Conservation (phyloP, 2,329 filamentous ascomycete genomes). For the Talaromyces sp. region DNA sequence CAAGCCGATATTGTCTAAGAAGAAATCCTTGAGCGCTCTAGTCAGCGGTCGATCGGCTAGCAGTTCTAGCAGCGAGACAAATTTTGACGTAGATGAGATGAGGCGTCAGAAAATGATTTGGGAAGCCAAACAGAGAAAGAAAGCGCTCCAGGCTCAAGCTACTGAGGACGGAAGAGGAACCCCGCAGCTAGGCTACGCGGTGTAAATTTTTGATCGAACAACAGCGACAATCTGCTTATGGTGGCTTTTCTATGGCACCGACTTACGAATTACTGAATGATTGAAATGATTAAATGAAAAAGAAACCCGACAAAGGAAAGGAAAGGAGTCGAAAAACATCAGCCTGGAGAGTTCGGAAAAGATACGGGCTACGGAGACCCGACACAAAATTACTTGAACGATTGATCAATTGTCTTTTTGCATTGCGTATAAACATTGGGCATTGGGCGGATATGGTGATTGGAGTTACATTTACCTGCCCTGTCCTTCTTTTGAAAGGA, state of each 20-base stretch:
- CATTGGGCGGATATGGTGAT: conserved; percentile 11
- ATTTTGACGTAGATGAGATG: conserved; percentile 48
- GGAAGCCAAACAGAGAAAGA: conserved; percentile 39
- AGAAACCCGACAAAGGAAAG: background rate
- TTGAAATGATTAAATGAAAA: conserved; percentile 7
- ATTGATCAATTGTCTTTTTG: background rate
- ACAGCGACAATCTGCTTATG: background rate
- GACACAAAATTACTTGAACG: background rate
- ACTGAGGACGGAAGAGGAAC: background rate
- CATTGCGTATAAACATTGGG: conserved; percentile 8
- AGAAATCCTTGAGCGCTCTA: conserved; percentile 52
- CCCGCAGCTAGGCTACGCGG: conserved; percentile 13
- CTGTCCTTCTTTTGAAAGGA: background rate
- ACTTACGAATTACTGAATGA: conserved; percentile 9
- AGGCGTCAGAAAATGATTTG: conserved; percentile 44
- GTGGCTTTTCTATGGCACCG: background rate
- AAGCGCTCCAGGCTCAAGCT: conserved; percentile 1
- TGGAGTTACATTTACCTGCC: background rate
- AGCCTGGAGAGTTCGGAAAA: background rate
- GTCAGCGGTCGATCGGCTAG: conserved; percentile 37
- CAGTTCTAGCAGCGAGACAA: conserved; percentile 32
- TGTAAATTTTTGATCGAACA: background rate
- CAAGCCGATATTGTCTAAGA: conserved; percentile 33
- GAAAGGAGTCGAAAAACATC: background rate
- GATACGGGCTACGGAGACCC: conserved; percentile 5